These are phyloP conservation scores for Trichoderma arundinaceum DNA, from an alignment of 2,329 filamentous ascomycete species.

Conservation along the genomic window DNA sequence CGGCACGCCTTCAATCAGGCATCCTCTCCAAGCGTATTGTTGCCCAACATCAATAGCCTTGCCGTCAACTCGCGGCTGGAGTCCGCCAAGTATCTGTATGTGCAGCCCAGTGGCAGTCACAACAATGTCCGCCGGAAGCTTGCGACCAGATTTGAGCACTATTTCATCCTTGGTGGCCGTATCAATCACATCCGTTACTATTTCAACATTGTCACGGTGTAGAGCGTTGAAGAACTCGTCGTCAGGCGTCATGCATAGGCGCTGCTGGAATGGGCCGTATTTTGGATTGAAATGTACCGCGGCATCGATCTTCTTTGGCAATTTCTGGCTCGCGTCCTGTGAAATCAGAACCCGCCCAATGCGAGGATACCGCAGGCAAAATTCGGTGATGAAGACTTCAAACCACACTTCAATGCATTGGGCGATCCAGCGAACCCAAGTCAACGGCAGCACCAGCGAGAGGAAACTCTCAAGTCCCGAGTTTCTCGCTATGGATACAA, in stretches of 20 bases:
- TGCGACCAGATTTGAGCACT: slow-evolving; percentile 52
- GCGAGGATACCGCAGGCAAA: slow-evolving; percentile 39
- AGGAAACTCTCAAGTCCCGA: slow-evolving; percentile 47
- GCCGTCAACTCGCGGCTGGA: slow-evolving; percentile 61
- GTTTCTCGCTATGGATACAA: slow-evolving; percentile 59
- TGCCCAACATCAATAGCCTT: slow-evolving; percentile 52
- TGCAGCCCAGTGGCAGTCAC: slow-evolving; percentile 72
- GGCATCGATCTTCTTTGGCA: slow-evolving; percentile 60
- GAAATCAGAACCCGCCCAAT: slow-evolving; percentile 46
- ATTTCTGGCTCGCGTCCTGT: slow-evolving; percentile 50
- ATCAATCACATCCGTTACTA: slow-evolving; percentile 60
- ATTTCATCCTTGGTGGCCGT: slow-evolving; percentile 57
- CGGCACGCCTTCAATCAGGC: slow-evolving; percentile 70
- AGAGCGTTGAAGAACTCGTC: slow-evolving; percentile 62
- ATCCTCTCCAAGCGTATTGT: slow-evolving; percentile 66
- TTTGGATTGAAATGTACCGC: slow-evolving; percentile 68
- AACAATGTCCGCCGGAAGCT: slow-evolving; percentile 68
- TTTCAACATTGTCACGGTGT: slow-evolving; percentile 50
- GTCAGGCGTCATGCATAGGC: slow-evolving; percentile 69
- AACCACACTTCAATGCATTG: slow-evolving; percentile 57
- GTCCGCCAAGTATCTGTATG: slow-evolving; percentile 61
- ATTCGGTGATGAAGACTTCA: slow-evolving; percentile 50
- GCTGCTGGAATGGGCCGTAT: slow-evolving; percentile 75
- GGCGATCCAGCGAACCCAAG: slow-evolving; percentile 53
- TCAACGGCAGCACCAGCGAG: slow-evolving; percentile 52